Evolutionary conservation across 1,284 basidiomycete species (phyloP).

Genomic region (Cutaneotrichosporon mucoides): DNA sequence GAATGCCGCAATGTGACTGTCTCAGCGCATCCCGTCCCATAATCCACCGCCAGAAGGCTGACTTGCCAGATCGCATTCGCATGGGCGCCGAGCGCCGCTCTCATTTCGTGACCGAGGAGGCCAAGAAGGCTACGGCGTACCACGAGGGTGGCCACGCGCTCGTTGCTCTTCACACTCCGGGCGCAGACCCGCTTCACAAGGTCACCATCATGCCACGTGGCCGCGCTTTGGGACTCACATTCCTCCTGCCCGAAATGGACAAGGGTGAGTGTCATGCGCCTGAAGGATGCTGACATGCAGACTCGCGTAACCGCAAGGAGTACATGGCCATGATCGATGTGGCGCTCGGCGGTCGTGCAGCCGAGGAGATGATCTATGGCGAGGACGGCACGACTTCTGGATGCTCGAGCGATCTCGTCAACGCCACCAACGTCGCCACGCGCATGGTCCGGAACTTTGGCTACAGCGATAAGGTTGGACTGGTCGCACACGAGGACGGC

Average conservation of each 20-base stretch:
- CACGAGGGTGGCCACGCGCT: constrained; percentile 97
- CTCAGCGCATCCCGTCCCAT: too few species aligned
- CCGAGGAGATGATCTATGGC: constrained; percentile 88
- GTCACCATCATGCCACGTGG: constrained; percentile 93
- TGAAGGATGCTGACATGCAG: constrained; percentile 22
- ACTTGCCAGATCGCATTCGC: constrained; percentile 72
- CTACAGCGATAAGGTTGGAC: constrained; percentile 77
- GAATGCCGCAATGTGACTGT: too few species aligned
- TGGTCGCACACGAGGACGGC: constrained; percentile 68
- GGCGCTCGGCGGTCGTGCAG: constrained; percentile 85
- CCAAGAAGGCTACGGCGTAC: constrained; percentile 83
- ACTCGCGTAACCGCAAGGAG: constrained; percentile 46
- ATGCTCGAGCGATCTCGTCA: constrained; percentile 77
- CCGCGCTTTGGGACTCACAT: constrained; percentile 82
- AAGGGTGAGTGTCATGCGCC: constrained; percentile 33
- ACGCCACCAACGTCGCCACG: constrained; percentile 74
- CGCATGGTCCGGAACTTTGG: constrained; percentile 80
- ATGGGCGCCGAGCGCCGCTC: constrained; percentile 92
- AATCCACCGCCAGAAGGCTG: constrained; percentile 21
- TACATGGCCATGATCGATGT: constrained; percentile 67
- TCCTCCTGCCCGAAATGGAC: constrained; percentile 80
- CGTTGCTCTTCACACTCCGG: constrained; percentile 82
- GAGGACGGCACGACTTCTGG: constrained; percentile 81
- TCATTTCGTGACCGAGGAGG: constrained; percentile 76
- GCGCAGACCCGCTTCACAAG: constrained; percentile 91